Conservation (phyloP, 2,329 filamentous ascomycete species). For the Talaromyces sp. region DNA sequence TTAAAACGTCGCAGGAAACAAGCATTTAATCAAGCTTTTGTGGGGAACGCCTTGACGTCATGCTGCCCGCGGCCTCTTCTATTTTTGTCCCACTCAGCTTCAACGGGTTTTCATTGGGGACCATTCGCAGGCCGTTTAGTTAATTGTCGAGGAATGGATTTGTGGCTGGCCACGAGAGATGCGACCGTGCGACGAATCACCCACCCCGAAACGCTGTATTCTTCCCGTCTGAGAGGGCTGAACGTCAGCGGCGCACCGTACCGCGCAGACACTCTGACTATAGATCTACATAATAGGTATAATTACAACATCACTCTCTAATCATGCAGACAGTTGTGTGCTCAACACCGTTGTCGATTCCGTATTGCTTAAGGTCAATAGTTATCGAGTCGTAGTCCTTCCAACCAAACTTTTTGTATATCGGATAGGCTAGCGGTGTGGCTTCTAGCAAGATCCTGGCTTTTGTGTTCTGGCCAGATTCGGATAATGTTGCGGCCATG, state of each 20-base stretch:
- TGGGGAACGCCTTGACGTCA: conserved; percentile 17
- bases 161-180: neutral
- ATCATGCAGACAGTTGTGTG: neutral
- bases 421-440: neutral
- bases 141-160: too few species aligned
- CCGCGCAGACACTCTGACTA: neutral
- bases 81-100: neutral
- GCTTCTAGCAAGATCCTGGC: neutral
- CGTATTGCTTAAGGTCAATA: neutral
- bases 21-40: conserved; percentile 17
- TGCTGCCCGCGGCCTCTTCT: neutral
- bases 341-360: neutral
- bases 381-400: neutral
- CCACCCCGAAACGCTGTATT: neutral
- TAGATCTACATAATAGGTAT: too few species aligned
- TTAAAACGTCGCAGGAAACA: neutral
- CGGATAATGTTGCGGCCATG: neutral
- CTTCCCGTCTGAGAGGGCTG: neutral
- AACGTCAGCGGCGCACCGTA: neutral
- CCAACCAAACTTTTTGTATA: neutral
- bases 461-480: neutral
- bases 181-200: neutral
- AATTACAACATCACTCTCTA: neutral
- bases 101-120: neutral
- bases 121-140: neutral